Evolutionary conservation across 257 asterid genomes (phyloP), one percentile per base, ranked within the genome.

Genomic region (Solanum chmielewskii): DNA sequence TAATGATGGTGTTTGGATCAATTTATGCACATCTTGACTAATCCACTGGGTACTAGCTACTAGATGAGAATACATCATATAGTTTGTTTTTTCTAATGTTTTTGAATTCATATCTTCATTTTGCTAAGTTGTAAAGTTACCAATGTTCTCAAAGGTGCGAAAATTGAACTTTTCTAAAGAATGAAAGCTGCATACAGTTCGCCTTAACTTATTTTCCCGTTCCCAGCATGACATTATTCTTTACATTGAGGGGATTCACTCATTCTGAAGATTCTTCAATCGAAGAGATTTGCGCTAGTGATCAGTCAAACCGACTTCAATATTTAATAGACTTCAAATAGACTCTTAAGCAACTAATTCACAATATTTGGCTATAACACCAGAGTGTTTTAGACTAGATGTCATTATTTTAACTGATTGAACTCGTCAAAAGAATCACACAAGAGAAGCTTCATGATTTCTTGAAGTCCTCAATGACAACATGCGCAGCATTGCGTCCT

Each of bases 401-500:
- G 21, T 8, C 37, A 8, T 77, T n/a, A 41, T n/a, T 76, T 37
- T 3, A 74, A 74, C 81, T 74, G 49, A 39, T 37, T 21, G 29
- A 74, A 74, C 49, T 39, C 11, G 82, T 42, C 83, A 42, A 13
- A 11, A 11, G 49, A 33, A 33, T 33, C 35, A 33, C 35, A 33
- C 5, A 33, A 25, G 13, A 80, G 44, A 13, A 80, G 25, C 12
- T 81, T 81, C 69, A 37, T 59, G 87, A 71, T 6, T 89, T 91
- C 91, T 95, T 93, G 31, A 95, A 77, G 88, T 96, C 98, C 86
- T 92, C 94, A 91, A 94, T 90, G 45, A 92, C 99, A 49, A 89
- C 95, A 9, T 59, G 91, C 2, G 99, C 98, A 69, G 98, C 97
- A 49, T 94, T 94, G 56, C 98, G 98, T 6, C 99, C 99, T 1